Conservation (phyloP, 2,329 filamentous ascomycete species). For the Dendryphion nanum region DNA sequence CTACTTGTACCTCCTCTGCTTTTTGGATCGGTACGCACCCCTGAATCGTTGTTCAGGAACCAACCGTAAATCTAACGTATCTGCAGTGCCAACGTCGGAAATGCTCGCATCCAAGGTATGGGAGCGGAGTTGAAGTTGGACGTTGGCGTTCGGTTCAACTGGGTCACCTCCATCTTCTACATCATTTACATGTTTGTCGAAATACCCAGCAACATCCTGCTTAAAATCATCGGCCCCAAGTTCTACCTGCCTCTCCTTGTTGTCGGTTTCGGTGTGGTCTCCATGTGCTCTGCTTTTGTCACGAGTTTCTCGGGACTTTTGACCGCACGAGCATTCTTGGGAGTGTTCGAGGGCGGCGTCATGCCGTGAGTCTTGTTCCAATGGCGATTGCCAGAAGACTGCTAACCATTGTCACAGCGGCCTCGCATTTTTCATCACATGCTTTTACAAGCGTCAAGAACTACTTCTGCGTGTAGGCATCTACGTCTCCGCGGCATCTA, state of each 20-base stretch:
- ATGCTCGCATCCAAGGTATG: conserved; percentile 58
- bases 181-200: conserved; percentile 57
- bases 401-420: conserved; percentile 23
- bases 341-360: conserved; percentile 57
- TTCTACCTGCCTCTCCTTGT: conserved; percentile 56
- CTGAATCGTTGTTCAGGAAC: not conserved
- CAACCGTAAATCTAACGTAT: not conserved
- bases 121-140: conserved; percentile 48
- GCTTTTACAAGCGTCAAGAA: conserved; percentile 57
- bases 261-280: conserved; percentile 56
- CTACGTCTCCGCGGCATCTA: conserved; percentile 54
- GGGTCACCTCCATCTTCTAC: conserved; percentile 59
- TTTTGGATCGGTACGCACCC: conserved; percentile 41
- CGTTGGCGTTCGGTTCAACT: conserved; percentile 54
- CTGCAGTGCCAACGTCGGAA: conserved; percentile 47
- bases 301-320: conserved; percentile 48
- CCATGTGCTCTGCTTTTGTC: conserved; percentile 56
- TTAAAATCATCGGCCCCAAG: conserved; percentile 55
- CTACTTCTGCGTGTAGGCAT: conserved; percentile 57
- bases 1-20: conserved; percentile 54
- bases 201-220: conserved; percentile 55
- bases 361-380: conserved; percentile 45
- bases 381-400: not conserved
- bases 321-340: conserved; percentile 50
- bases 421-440: conserved; percentile 53